Evolutionary conservation across 2,329 filamentous ascomycete genomes (phyloP).

Genomic region (Chalara sp.): DNA sequence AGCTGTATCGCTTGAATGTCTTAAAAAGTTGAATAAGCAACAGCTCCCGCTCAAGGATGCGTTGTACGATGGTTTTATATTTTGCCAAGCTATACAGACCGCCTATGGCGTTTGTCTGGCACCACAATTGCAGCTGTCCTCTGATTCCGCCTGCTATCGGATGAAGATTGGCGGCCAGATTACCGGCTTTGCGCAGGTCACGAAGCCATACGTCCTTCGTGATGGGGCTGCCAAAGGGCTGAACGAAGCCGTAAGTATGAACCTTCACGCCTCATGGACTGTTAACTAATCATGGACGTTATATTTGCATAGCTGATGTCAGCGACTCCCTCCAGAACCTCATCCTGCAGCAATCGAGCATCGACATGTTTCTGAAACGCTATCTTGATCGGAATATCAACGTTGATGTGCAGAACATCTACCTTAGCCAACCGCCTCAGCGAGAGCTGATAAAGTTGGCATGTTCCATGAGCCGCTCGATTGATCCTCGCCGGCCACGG

Average conservation of each 20-base stretch:
- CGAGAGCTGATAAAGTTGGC: conserved; percentile 17
- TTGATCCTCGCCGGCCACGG: conserved; percentile 17
- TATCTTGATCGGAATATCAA: conserved; percentile 14
- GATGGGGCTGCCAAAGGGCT: conserved; percentile 31
- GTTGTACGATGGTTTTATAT: conserved; percentile 23
- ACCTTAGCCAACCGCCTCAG: conserved; percentile 16
- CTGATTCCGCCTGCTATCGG: too few species aligned
- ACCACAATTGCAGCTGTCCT: conserved; percentile 20
- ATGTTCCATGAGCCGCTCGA: conserved; percentile 18
- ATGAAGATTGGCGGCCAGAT: conserved; percentile 27
- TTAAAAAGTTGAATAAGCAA: conserved; percentile 26
- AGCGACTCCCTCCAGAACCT: conserved; percentile 15
- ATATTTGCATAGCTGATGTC: conserved; percentile 8
- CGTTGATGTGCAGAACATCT: conserved; percentile 14
- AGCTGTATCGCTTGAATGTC: conserved; percentile 30
- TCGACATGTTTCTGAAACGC: conserved; percentile 15
- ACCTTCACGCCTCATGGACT: background rate
- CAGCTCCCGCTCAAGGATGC: conserved; percentile 26
- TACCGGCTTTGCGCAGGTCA: conserved; percentile 27
- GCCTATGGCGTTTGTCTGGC: conserved; percentile 16
- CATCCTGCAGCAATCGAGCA: conserved; percentile 16
- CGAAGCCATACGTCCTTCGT: conserved; percentile 28
- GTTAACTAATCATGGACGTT: background rate
- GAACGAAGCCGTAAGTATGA: conserved; percentile 28
- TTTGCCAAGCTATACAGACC: background rate